These are phyloP conservation scores for Dactylonectria macrodidyma DNA, from an alignment of 2,329 filamentous ascomycete species.

Conservation along the genomic window DNA sequence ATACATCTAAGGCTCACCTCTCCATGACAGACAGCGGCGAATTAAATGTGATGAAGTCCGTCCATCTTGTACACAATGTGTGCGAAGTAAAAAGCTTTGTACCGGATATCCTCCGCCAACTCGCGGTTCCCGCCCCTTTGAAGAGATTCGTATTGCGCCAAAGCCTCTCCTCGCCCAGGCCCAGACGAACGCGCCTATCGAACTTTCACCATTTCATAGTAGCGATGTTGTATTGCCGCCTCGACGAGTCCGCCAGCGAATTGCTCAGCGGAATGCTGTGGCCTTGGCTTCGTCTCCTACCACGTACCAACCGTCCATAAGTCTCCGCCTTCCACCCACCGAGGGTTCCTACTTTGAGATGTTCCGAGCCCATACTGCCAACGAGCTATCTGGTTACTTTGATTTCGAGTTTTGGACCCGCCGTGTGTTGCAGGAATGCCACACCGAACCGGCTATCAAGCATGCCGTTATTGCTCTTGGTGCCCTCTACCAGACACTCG, in stretches of 20 bases:
- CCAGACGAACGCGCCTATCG: conserved; percentile 32
- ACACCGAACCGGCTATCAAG: conserved; percentile 72
- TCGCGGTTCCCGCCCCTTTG: conserved; percentile 61
- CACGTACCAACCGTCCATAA: conserved; percentile 60
- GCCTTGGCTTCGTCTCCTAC: conserved; percentile 48
- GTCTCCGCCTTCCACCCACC: conserved; percentile 63
- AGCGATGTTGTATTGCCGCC: conserved; percentile 50
- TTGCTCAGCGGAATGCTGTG: conserved; percentile 36
- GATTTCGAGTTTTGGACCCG: conserved; percentile 76
- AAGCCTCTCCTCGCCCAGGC: conserved; percentile 55
- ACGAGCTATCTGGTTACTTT: conserved; percentile 77
- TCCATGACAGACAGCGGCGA: conserved; percentile 64
- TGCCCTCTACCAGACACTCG: conserved; percentile 77
- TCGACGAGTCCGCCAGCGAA: conserved; percentile 47
- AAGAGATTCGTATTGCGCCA: conserved; percentile 66
- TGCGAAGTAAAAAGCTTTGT: conserved; percentile 71
- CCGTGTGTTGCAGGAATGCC: conserved; percentile 74
- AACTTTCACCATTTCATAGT: conserved; percentile 36
- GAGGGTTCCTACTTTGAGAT: conserved; percentile 75
- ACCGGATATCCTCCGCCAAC: conserved; percentile 74
- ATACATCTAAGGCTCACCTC: conserved; percentile 41
- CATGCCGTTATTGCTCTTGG: conserved; percentile 78
- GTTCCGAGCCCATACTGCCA: conserved; percentile 73
- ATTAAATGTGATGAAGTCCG: conserved; percentile 78
- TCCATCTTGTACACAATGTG: conserved; percentile 72